These are phyloP conservation scores for Ogataea ramenticola DNA, from an alignment of 805 yeast species.

Conservation along the genomic window DNA sequence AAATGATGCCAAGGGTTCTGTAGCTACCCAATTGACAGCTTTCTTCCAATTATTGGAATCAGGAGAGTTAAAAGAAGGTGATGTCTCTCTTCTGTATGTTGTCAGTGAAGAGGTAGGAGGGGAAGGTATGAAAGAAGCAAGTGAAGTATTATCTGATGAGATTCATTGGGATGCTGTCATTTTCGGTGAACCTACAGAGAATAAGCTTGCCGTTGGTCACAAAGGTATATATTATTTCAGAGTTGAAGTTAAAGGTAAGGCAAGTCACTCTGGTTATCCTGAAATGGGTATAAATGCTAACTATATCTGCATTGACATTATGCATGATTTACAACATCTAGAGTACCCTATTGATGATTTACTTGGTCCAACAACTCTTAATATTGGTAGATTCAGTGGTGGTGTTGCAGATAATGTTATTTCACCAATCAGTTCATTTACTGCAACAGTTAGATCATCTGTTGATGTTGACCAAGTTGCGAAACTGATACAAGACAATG, in stretches of 20 bases:
- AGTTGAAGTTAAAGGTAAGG: conserved; percentile 43
- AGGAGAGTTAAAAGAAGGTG: conserved; percentile 40
- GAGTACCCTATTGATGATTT: conserved; percentile 43
- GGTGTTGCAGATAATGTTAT: conserved; percentile 65
- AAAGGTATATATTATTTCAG: conserved; percentile 46
- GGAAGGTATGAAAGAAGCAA: conserved; percentile 48
- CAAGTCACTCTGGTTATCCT: conserved; percentile 67
- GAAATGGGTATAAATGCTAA: conserved; percentile 60
- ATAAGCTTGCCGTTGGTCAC: conserved; percentile 62
- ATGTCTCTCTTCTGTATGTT: conserved; percentile 51
- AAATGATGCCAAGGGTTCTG: conserved; percentile 65
- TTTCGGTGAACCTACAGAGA: conserved; percentile 73
- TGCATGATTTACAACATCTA: conserved; percentile 35
- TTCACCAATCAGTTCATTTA: conserved; percentile 50
- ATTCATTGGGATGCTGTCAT: conserved; percentile 52
- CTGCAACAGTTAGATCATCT: conserved; percentile 47
- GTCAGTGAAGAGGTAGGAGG: conserved; percentile 72
- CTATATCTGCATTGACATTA: conserved; percentile 43
- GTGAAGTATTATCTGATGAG: conserved; percentile 22
- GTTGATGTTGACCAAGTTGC: conserved; percentile 33
- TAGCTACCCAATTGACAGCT: conserved; percentile 55
- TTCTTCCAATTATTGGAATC: conserved; percentile 36
- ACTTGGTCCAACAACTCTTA: conserved; percentile 56
- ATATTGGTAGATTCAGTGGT: conserved; percentile 49
- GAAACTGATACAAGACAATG: conserved; percentile 24